Conservation (phyloP, 2,329 filamentous ascomycete species). For the Claviceps sorghi region DNA sequence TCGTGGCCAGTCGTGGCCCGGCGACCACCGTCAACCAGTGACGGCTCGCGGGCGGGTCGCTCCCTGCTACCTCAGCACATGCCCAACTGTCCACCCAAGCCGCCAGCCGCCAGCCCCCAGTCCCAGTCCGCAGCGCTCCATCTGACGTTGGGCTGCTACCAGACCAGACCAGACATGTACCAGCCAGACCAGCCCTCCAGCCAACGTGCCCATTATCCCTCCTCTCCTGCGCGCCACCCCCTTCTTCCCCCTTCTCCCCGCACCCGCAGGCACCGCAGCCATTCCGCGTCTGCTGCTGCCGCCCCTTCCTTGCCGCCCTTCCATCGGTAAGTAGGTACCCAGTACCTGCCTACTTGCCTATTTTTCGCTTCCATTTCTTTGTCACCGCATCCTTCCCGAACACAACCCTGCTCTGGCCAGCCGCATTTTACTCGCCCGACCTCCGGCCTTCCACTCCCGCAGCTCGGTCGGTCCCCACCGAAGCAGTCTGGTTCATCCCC, state of each 20-base stretch:
- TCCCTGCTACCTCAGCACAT: no score
- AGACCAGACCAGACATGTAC: no score
- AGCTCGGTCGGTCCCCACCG: slow-evolving; percentile 1
- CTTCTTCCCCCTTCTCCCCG: neutral
- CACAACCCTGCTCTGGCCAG: neutral
- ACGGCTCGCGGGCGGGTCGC: no score
- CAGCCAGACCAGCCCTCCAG: neutral
- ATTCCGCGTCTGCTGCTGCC: neutral
- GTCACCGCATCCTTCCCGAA: neutral
- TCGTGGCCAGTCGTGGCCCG: no score
- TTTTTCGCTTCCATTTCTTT: neutral
- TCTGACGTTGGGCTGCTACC: no score
- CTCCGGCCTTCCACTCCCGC: neutral
- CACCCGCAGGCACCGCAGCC: neutral
- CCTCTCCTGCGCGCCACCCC: no score
- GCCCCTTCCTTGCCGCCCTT: neutral
- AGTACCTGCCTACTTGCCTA: no score
- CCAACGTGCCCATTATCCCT: neutral
- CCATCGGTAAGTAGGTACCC: no score
- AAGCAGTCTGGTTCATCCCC: neutral
- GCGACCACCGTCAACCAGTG: no score
- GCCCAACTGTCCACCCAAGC: no score
- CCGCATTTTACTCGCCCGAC: neutral
- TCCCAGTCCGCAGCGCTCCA: no score
- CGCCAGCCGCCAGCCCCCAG: no score